Conservation (phyloP, 1,284 basidiomycete genomes). For the Naganishia liquefaciens region DNA sequence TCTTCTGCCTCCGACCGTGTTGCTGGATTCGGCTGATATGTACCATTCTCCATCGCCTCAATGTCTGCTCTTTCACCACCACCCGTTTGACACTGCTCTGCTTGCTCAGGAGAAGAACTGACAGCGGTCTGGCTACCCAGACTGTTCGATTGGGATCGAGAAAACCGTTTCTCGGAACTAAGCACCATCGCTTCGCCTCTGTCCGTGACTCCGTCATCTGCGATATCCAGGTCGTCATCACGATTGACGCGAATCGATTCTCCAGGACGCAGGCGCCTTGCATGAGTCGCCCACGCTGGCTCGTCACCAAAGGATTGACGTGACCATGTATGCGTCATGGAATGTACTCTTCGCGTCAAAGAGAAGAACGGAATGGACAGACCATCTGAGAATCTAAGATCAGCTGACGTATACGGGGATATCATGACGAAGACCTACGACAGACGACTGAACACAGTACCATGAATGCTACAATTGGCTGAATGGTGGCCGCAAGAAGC, state of each 20-base stretch:
- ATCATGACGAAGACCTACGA: conserved; percentile 58
- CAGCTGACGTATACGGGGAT: background rate
- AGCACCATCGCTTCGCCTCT: conserved; percentile 32
- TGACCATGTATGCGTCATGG: conserved; percentile 83
- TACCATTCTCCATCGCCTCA: conserved; percentile 32
- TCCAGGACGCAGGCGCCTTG: conserved; percentile 64
- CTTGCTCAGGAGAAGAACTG: conserved; percentile 7
- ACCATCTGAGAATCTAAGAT: conserved; percentile 63
- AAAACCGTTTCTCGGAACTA: conserved; percentile 36
- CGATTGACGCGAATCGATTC: conserved; percentile 81
- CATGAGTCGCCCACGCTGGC: conserved; percentile 76
- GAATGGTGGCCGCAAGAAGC: conserved; percentile 70
- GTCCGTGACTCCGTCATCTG: conserved; percentile 34
- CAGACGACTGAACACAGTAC: conserved; percentile 82
- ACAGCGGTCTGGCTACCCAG: conserved; percentile 11
- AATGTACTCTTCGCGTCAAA: conserved; percentile 81
- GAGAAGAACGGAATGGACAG: conserved; percentile 92
- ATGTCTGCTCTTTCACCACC: conserved; percentile 41
- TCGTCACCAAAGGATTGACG: conserved; percentile 60
- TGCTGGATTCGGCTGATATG: conserved; percentile 24
- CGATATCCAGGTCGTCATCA: conserved; percentile 58
- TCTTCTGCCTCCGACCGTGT: conserved; percentile 52
- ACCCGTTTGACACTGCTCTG: conserved; percentile 32
- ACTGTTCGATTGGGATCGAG: conserved; percentile 22
- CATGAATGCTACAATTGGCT: conserved; percentile 88